A percentile compares a stretch with the other conserved stretches of the same genome.
Evolutionary conservation across 2,329 filamentous ascomycete genomes (phyloP).

Genomic region (Trichoderma arundinaceum): DNA sequence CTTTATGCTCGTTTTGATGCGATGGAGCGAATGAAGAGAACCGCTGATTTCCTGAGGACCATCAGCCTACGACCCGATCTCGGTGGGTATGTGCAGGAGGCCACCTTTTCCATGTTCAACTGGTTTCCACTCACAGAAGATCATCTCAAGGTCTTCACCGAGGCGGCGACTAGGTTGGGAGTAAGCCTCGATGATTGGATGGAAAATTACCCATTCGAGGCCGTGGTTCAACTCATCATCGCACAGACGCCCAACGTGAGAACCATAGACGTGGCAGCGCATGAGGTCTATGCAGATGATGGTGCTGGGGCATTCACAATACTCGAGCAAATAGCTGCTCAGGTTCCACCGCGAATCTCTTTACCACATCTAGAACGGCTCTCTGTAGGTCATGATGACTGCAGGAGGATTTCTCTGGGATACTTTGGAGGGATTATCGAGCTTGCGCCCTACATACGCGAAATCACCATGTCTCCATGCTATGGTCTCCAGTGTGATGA

Average conservation of each 20-base stretch:
- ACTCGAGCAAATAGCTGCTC: slow-evolving; percentile 4
- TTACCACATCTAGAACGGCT: background rate
- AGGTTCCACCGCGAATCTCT: background rate
- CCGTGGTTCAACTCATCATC: slow-evolving; percentile 1
- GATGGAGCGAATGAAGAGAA: background rate
- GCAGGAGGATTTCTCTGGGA: slow-evolving; percentile 3
- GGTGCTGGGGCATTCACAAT: slow-evolving; percentile 1
- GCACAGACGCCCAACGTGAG: slow-evolving; percentile 5
- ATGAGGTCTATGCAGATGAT: background rate
- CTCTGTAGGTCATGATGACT: background rate
- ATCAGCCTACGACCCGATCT: slow-evolving; percentile 7
- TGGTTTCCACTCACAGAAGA: background rate
- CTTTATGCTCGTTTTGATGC: background rate
- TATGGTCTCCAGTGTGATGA: background rate
- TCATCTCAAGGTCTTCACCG: background rate
- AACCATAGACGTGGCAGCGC: background rate
- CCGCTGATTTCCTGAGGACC: background rate
- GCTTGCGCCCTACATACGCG: background rate
- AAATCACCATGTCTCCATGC: background rate
- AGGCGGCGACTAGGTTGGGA: background rate
- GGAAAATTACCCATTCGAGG: background rate
- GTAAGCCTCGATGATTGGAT: background rate
- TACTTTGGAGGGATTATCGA: slow-evolving; percentile 20
- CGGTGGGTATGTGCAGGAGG: background rate
- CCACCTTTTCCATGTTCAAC: background rate